Base-by-base conservation (phyloP, 1,284 basidiomycete species). In the Prillingera fragicola region DNA sequence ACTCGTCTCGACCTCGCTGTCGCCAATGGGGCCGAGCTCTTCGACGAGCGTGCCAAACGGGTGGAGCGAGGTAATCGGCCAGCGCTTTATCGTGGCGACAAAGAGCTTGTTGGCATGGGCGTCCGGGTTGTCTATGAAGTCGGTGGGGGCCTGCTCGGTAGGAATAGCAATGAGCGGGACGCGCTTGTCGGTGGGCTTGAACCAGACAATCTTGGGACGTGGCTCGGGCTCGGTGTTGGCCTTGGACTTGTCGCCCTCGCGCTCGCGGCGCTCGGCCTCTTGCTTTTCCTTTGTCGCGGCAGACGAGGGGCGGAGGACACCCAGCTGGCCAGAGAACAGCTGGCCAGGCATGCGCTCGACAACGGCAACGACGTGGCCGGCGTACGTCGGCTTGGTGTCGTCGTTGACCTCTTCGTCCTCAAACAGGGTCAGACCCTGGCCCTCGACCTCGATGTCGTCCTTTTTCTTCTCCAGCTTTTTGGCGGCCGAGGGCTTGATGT, bases 201-300 rank as follows among this genome's bases (percentile, higher is more conserved):
- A 97, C 95, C 95, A 99, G 41, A 98, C 91, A 59, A 99, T 99
- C 78, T 96, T 98, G 56, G 94, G 95, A 33, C 92, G 84, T 28
- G 68, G 63, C 70, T 90, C 87, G 37, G 85, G 81, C 7, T 83
- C 50, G n/a, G n/a, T n/a, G 79, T 41, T 84, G 80, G 53, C 83
- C 78, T 31, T 84, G 59, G 87, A 83, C 48, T 85, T 84, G 25
- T 82, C 87, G 40, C 91, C 91, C 67, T 96, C 94, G 38, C 95
- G 84, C 71, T 96, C 90, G 43, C 90, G 83, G 34, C 94, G 82
- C 71, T 99, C 95, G 32, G 94, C 90, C 61, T 98, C 94, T 70
- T 98, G 94, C 73, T 97, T 98, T 75, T 98, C 95, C 73, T 98
- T 97, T 36, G 95, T 98, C 4, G 94, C 95, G 38, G 91, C 94